Conservation (phyloP, 2,329 filamentous ascomycete genomes). For the Ilyonectria sp. region DNA sequence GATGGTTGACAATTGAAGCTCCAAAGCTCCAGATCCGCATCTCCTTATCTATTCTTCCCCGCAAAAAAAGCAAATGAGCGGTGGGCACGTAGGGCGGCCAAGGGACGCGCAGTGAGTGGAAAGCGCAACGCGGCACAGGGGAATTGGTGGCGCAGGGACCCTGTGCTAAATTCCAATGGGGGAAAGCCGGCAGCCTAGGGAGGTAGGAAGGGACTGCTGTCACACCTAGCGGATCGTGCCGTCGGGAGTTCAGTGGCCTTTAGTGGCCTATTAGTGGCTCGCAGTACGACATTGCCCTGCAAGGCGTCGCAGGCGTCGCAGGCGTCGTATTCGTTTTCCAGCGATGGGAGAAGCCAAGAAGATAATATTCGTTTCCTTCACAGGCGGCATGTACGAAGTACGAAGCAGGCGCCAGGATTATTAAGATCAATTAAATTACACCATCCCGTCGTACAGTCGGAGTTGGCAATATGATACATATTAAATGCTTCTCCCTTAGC, state of each 20-base stretch:
- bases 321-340: too few relatives aligned
- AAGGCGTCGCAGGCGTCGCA: too few relatives aligned
- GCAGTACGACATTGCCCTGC: too few relatives aligned
- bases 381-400: too few relatives aligned
- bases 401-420: too few relatives aligned
- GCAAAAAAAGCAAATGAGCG: slow-evolving; percentile 10
- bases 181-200: background rate
- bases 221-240: background rate
- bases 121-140: slow-evolving; percentile 1
- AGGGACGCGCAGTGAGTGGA: background rate
- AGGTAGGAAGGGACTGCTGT: background rate
- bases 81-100: slow-evolving; percentile 6
- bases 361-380: too few relatives aligned
- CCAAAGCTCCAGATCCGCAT: slow-evolving; percentile 43
- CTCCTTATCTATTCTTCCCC: slow-evolving; percentile 28
- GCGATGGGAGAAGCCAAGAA: too few relatives aligned
- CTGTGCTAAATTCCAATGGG: background rate
- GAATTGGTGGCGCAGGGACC: background rate
- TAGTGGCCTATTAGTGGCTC: background rate
- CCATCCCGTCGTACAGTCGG: background rate
- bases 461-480: background rate
- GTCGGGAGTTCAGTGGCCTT: background rate
- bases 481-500: background rate
- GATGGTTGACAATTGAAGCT: background rate
- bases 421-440: background rate